Base-by-base conservation (phyloP, 139 green algal genomes). In the Chlorella sp. region DNA sequence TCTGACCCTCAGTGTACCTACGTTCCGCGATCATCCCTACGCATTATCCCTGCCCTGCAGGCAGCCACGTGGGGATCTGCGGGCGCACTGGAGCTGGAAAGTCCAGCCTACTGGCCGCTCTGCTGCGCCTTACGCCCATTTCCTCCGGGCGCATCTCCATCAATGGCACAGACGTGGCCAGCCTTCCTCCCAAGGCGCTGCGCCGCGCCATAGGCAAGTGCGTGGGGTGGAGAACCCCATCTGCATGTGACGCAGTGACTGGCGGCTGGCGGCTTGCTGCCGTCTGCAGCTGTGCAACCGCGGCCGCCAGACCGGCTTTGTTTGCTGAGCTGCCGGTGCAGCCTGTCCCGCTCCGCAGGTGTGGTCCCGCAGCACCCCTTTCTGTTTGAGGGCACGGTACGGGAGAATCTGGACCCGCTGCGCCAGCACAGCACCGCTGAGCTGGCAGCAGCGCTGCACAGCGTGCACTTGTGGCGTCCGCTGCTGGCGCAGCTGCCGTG, bases 371-470 rank as follows among this genome's bases (percentile, higher is more conserved):
- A 98, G 87, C 81, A 74, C 7, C 94, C 95, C 1, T 89, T 97
- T 70, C 64, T 97, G 0, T 94, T 97, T n/a, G 68, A 85, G 34
- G 94, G 92, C n/a, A 93, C 63, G 6, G 69, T 98, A 4, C 21
- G 88, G 9, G 85, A 94, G 15, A 97, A 97, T 75, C 75, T 97
- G 63, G 93, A 97, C 84, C 94, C 92, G 0, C 36, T 83, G 34
- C 80, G 82, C 15, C 20, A 15, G 6, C 69, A 91, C 79, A 88
- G 15, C 21, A 85, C 91, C 39, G 62, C 47, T 25, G 83, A 90
- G 57, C 79, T 94, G 78, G 82, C 83, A 28, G 60, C n/a, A 0
- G 87, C 86, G 70, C 80, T 93, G 71, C 84, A 84, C 57, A 32
- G 65, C 20, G 85, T 90, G 60, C 34, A 44, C 4, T 81, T 95